Base-by-base conservation (phyloP, 2,329 filamentous ascomycete species). In the Lasiodiplodia gonubiensis region DNA sequence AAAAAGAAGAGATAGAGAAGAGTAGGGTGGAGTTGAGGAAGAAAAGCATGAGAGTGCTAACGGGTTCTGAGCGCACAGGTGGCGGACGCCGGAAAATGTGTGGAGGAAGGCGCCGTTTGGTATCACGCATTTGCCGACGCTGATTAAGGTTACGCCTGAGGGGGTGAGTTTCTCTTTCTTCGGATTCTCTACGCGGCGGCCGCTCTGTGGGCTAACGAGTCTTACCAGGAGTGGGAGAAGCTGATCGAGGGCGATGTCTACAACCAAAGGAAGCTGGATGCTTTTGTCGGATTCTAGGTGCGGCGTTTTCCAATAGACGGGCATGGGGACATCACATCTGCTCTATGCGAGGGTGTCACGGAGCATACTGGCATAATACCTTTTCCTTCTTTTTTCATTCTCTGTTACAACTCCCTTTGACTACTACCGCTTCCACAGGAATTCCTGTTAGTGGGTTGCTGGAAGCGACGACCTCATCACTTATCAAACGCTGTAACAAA, bases 61-160 rank as follows among this genome's bases (percentile, higher is more conserved):
- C 12, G 3, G 35, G 7, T 4, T 25, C 18, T 39, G n/a, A n/a
- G n/a, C n/a, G 18, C 2, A 10, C 18, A 63, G 59, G 7, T 63
- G 59, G 59, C 35, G 30, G 30, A 37, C 23, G 11, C 46, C 59
- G 10, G 46, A 63, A 4, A 63, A 63, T 14, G 27, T 27, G 46
- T 63, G 59, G 59, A 51, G 59, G 46, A 63, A 63, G 46, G 30
- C 46, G n/a, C 59, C 59, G 46, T 63, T 63, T 21, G 18, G 23
- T 16, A 18, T 63, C 18, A 63, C 59, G 18, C 14, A 63, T n/a
- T 21, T 63, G 46, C 59, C 59, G 27, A 63, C 59, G 46, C 18
- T 63, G 30, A n/a, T 63, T 2, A 63, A 63, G 46, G 23, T 63
- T 7, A 63, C 59, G 30, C 42, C 59, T 37, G 59, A 63, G 46